phyloP scores from a whole-genome alignment of 1,284 basidiomycete genomes.

The Meira miltonrushii region DNA sequence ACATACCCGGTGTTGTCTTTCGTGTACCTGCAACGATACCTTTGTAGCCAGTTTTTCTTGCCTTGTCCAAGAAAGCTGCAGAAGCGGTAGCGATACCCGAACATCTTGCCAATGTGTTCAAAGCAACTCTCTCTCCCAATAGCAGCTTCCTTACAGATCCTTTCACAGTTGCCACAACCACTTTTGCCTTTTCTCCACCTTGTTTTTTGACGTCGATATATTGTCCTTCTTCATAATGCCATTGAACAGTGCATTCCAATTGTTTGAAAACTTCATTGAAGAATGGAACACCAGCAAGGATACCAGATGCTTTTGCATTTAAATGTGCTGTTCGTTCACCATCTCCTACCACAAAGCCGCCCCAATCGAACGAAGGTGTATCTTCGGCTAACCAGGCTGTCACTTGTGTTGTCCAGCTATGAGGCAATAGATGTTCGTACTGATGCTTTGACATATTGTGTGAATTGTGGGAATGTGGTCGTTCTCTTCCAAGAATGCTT shows the following conservation, averaged over 20 bases:
- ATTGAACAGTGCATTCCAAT: conserved; percentile 87
- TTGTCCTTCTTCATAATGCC: conserved; percentile 82
- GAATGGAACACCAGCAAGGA: conserved; percentile 92
- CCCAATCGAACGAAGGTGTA: conserved; percentile 93
- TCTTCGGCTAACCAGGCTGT: conserved; percentile 84
- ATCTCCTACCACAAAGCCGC: conserved; percentile 94
- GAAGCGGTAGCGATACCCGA: conserved; percentile 96
- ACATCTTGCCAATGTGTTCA: conserved; percentile 90
- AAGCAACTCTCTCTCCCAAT: conserved; percentile 87
- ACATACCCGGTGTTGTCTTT: conserved; percentile 86
- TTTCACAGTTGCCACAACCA: conserved; percentile 73
- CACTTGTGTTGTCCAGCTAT: conserved; percentile 63
- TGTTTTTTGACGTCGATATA: conserved; percentile 49
- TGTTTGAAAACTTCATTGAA: conserved; percentile 88
- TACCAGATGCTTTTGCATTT: conserved; percentile 73
- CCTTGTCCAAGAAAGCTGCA: conserved; percentile 72
- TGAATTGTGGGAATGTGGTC: no score
- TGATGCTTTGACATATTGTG: neutral
- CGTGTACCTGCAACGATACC: conserved; percentile 91
- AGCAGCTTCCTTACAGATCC: conserved; percentile 83
- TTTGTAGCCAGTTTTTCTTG: conserved; percentile 70
- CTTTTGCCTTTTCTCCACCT: conserved; percentile 54
- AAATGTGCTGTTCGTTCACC: conserved; percentile 77
- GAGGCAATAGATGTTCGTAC: conserved; percentile 33
- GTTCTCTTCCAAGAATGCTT: no score